Base-by-base conservation (phyloP, 2,329 filamentous ascomycete species). In the Epichloe sp. region DNA sequence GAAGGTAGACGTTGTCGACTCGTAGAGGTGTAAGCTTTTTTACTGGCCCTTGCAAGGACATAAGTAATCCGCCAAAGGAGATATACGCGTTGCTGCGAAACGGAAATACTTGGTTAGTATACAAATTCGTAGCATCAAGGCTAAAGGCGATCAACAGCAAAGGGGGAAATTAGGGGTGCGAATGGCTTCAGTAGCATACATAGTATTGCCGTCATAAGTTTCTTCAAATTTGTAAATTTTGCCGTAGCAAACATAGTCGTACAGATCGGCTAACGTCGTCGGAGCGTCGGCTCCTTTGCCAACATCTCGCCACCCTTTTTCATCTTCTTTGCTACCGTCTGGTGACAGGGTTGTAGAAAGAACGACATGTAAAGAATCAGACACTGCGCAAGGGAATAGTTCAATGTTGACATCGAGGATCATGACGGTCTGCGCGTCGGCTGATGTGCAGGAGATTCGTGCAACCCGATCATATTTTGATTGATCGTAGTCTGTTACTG, bases 391-490 rank as follows among this genome's bases (percentile, higher is more conserved):
- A 2, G 87, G 87, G 69, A 93, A 96, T 7, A 98, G 80, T 71
- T 98, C 91, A 52, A 81, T 85, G 75, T 97, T 96, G 70, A 97
- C 82, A 71, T 98, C 93, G 54, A 98, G 85, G 5, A 81, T 83
- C 73, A 97, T 83, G 56, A 80, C 77, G 34, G 86, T 87, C 56
- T 80, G 76, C 60, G 78, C 79, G 70, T 95, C 88, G 58, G 78
- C 75, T 23, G 85, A 91, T 48, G 78, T 86, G 64, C 82, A 89
- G 51, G 75, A 80, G 64, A 97, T 80, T 59, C 93, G 91, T 51
- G 88, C 86, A 26, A 96, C 91, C 57, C 91, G 88, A 72, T 97
- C 93, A 71, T 98, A 98, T 72, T 96, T 95, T 63, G 83, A 79
- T 63, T 83, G 78, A 72, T 95, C 86, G 66, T 88, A 74, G 51